Evolutionary conservation across 2,329 filamentous ascomycete genomes (phyloP).

Genomic region (Aschersonia sp.): DNA sequence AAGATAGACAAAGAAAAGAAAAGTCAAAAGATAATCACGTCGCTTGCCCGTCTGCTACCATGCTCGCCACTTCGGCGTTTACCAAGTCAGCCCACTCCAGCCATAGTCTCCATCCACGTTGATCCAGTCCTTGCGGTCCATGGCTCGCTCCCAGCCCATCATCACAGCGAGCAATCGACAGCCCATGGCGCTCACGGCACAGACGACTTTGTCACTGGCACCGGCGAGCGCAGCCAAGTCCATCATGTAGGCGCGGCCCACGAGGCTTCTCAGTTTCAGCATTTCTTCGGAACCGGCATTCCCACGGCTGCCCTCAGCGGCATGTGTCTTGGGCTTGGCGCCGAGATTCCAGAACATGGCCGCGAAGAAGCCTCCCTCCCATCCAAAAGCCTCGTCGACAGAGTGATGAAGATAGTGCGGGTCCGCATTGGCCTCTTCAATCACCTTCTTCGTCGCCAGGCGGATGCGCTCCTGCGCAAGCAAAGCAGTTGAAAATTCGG

Average conservation of each 20-base stretch:
- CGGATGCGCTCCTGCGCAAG: slow-evolving; percentile 65
- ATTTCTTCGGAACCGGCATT: slow-evolving; percentile 32
- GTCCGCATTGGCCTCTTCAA: slow-evolving; percentile 25
- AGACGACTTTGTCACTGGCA: slow-evolving; percentile 57
- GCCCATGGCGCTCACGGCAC: slow-evolving; percentile 56
- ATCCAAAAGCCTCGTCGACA: slow-evolving; percentile 63
- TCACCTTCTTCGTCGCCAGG: slow-evolving; percentile 48
- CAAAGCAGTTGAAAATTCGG: slow-evolving; percentile 42
- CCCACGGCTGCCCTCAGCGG: slow-evolving; percentile 12
- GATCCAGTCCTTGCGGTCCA: slow-evolving; percentile 48
- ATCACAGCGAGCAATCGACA: slow-evolving; percentile 70
- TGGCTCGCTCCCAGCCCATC: slow-evolving; percentile 66
- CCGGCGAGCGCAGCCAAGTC: slow-evolving; percentile 61
- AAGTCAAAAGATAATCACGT: neutral
- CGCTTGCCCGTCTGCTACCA: neutral
- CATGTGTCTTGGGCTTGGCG: slow-evolving; percentile 24
- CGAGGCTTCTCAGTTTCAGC: slow-evolving; percentile 54
- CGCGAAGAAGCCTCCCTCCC: slow-evolving; percentile 78
- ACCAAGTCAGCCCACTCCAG: slow-evolving; percentile 38
- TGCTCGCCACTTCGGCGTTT: neutral
- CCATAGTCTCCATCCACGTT: slow-evolving; percentile 63
- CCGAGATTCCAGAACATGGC: slow-evolving; percentile 73
- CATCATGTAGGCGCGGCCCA: slow-evolving; percentile 69
- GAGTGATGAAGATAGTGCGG: slow-evolving; percentile 45
- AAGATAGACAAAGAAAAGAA: neutral